phyloP scores from a whole-genome alignment of 2,329 filamentous ascomycete genomes.

The Colletotrichum sidae region DNA sequence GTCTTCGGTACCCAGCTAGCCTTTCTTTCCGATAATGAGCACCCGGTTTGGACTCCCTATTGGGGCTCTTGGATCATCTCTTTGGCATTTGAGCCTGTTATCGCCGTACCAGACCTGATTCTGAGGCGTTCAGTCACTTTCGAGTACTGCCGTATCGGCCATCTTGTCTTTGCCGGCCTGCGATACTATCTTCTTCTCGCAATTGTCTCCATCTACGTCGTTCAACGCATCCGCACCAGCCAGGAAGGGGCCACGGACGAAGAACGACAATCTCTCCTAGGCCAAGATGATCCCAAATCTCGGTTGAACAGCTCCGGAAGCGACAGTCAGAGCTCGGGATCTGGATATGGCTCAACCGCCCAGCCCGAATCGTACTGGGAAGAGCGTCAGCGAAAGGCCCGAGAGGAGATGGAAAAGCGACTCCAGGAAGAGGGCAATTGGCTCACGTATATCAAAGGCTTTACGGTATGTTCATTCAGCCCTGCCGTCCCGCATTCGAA shows the following conservation, averaged over 20 bases:
- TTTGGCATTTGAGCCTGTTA: constrained; percentile 64
- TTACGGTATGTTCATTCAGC: constrained; percentile 60
- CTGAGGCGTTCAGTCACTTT: constrained; percentile 43
- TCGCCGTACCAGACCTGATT: constrained; percentile 49
- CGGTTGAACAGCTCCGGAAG: constrained; percentile 41
- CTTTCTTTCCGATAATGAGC: constrained; percentile 61
- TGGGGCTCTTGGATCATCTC: constrained; percentile 72
- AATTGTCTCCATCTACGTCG: constrained; percentile 31
- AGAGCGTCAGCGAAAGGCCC: constrained; percentile 63
- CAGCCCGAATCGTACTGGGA: constrained; percentile 66
- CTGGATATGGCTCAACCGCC: constrained; percentile 58
- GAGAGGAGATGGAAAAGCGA: constrained; percentile 73
- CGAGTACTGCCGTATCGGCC: constrained; percentile 29
- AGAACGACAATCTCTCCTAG: constrained; percentile 69
- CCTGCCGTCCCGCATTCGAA: neutral
- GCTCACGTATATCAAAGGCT: constrained; percentile 81
- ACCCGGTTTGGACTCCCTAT: constrained; percentile 71
- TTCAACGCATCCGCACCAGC: constrained; percentile 33
- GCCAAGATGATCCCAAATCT: constrained; percentile 41
- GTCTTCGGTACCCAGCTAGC: constrained; percentile 72
- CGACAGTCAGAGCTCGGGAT: constrained; percentile 40
- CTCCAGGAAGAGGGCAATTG: constrained; percentile 81
- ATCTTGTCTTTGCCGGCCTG: constrained; percentile 31
- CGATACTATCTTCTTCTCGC: constrained; percentile 34
- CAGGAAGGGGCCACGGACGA: constrained; percentile 56